Percentiles rank a stretch among this genome's conserved stretches.
Evolutionary conservation across 2,329 filamentous ascomycete species (phyloP).

Genomic region (Alternaria gaisen): DNA sequence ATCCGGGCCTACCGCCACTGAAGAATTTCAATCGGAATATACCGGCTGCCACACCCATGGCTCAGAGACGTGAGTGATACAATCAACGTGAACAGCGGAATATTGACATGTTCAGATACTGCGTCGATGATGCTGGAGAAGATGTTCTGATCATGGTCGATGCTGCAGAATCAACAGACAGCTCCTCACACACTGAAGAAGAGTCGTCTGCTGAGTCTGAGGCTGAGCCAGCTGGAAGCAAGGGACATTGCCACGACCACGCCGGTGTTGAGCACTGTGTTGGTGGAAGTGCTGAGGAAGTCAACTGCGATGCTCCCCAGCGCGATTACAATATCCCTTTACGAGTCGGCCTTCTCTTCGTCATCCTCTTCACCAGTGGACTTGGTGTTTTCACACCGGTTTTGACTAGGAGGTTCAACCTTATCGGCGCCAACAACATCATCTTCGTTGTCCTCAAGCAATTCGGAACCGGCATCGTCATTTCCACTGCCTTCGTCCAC

Average conservation of each 20-base stretch:
- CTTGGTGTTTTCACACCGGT: constrained; percentile 76
- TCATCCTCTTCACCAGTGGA: constrained; percentile 72
- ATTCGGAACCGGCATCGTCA: constrained; percentile 76
- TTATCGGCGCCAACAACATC: constrained; percentile 57
- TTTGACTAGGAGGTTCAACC: constrained; percentile 66
- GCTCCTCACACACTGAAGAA: constrained; percentile 27
- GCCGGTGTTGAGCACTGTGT: constrained; percentile 76
- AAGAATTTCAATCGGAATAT: constrained; percentile 66
- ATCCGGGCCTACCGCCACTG: constrained; percentile 63
- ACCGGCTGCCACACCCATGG: constrained; percentile 73
- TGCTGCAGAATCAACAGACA: constrained; percentile 29
- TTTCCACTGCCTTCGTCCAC: constrained; percentile 75
- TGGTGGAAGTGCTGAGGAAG: constrained; percentile 55
- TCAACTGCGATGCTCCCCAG: constrained; percentile 58
- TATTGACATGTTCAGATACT: constrained; percentile 60
- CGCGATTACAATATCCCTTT: constrained; percentile 73
- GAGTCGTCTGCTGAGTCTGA: constrained; percentile 17
- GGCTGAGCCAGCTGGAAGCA: constrained; percentile 26
- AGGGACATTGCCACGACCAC: constrained; percentile 71
- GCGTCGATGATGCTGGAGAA: constrained; percentile 65
- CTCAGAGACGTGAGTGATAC: constrained; percentile 60
- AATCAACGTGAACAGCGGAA: background rate
- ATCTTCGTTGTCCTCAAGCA: constrained; percentile 72
- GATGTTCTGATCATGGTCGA: constrained; percentile 67
- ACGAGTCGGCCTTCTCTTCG: constrained; percentile 76